These are phyloP conservation scores for Penicillium pancosmium DNA, from an alignment of 495 filamentous ascomycete species.

Conservation along the genomic window DNA sequence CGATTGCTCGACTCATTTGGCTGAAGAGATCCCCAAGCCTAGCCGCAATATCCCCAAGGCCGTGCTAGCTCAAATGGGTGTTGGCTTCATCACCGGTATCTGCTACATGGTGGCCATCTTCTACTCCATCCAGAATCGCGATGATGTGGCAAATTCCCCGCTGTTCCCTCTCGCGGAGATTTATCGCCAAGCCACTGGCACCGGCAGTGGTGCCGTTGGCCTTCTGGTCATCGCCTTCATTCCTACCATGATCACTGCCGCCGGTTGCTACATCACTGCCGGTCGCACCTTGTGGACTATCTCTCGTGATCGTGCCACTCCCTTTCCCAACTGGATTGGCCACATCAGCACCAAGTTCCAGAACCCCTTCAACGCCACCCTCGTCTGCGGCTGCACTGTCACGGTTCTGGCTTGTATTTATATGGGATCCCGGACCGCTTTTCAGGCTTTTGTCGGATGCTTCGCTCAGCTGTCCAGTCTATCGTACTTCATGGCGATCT, in stretches of 20 bases:
- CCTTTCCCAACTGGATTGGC: conserved; percentile 43
- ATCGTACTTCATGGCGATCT: conserved; percentile 76
- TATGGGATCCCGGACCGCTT: conserved; percentile 71
- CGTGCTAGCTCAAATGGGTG: conserved; percentile 50
- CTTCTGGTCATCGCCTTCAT: conserved; percentile 69
- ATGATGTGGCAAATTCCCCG: conserved; percentile 33
- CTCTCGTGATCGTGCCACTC: conserved; percentile 67
- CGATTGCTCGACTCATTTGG: conserved; percentile 74
- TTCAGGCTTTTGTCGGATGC: conserved; percentile 75
- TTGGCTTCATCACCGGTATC: conserved; percentile 54
- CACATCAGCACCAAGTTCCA: conserved; percentile 48
- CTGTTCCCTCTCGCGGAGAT: conserved; percentile 76
- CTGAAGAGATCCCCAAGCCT: conserved; percentile 75
- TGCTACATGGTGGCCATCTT: conserved; percentile 56
- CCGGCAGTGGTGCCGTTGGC: conserved; percentile 57
- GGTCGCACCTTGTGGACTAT: conserved; percentile 89
- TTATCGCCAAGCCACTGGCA: conserved; percentile 77
- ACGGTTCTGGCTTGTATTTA: conserved; percentile 76
- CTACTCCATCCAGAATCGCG: conserved; percentile 51
- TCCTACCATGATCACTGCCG: conserved; percentile 60
- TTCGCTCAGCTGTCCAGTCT: conserved; percentile 68
- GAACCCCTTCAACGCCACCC: conserved; percentile 69
- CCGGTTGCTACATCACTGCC: conserved; percentile 73
- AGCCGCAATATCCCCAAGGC: conserved; percentile 54
- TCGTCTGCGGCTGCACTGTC: conserved; percentile 60